These are phyloP conservation scores for Rosa hybrid DNA, from an alignment of 331 rosid species.

Conservation along the genomic window DNA sequence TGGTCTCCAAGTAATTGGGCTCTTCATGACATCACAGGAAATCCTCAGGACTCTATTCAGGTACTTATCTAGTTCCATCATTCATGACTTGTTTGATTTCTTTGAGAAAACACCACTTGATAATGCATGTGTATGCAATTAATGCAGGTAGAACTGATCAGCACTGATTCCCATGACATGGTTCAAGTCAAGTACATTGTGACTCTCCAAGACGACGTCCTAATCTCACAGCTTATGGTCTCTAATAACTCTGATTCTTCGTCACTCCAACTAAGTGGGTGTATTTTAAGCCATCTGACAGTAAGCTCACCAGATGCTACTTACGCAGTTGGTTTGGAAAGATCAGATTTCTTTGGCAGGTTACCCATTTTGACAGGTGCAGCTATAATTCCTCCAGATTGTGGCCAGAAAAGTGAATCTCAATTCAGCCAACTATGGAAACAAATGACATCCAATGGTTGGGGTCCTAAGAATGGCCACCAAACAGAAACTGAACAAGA, in stretches of 20 bases:
- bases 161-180: slow-evolving; percentile 40
- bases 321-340: slow-evolving; percentile 72
- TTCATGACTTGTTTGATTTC: background rate
- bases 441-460: slow-evolving; percentile 25
- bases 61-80: slow-evolving; percentile 20
- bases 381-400: slow-evolving; percentile 53
- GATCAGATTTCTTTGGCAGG: slow-evolving; percentile 51
- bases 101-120: background rate
- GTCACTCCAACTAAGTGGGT: slow-evolving; percentile 60
- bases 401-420: slow-evolving; percentile 27
- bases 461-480: slow-evolving; percentile 40
- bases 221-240: slow-evolving; percentile 58
- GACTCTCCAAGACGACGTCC: slow-evolving; percentile 53
- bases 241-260: slow-evolving; percentile 54
- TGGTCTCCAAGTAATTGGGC: slow-evolving; percentile 71
- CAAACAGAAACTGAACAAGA: slow-evolving; percentile 25
- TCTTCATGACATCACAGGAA: slow-evolving; percentile 55
- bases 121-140: background rate
- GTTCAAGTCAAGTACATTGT: slow-evolving; percentile 63
- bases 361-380: slow-evolving; percentile 57
- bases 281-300: slow-evolving; percentile 70
- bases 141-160: slow-evolving; percentile 70
- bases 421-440: slow-evolving; percentile 41
- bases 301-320: slow-evolving; percentile 93
- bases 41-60: slow-evolving; percentile 62